Evolutionary conservation across 2,329 filamentous ascomycete genomes (phyloP), one percentile per base, ranked within the genome.

Genomic region (Xylariomycetidae sp.): DNA sequence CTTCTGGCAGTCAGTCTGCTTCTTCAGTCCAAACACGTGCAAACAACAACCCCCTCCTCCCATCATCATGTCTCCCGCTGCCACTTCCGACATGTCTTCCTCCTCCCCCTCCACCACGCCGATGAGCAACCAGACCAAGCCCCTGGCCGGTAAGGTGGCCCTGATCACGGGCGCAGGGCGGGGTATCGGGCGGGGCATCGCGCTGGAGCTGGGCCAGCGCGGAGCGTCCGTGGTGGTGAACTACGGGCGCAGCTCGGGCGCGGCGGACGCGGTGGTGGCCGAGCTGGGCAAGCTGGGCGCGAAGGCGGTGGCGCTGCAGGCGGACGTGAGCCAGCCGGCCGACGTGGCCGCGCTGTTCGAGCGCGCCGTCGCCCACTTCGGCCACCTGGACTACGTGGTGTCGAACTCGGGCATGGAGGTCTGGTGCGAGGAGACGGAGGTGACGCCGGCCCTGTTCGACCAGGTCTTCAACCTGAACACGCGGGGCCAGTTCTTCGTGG

Each of bases 401-500:
- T 82, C 76, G 55, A 85, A 85, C 71, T 75, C 77, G 8, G 80
- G 80, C 44, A 81, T 79, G 53, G 80, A 84, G 64, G 72, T 71
- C 36, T 84, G 79, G 76, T 79, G 79, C 54, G 72, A 78, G 57
- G 78, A 80, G 46, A 74, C 79, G 52, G 77, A 83, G 43, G 77
- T 85, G 22, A 74, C 75, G 4, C 74, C 78, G 54, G 79, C 81
- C 63, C 79, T 82, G 46, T 85, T 76, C 61, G 79, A 84, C 60
- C 69, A 77, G 47, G 78, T 84, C 46, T 84, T 85, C 65, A 76
- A 76, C 64, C 67, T 85, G 50, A 85, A 85, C 64, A 70, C 76
- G 39, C 69, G 78, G 25, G 80, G 78, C 29, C 79, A 86, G 61
- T 86, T 86, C 68, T 86, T 87, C 58, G 81, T 87, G 32, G 82